phyloP scores from a whole-genome alignment of 2,329 filamentous ascomycete species.

The Scedosporium boydii region DNA sequence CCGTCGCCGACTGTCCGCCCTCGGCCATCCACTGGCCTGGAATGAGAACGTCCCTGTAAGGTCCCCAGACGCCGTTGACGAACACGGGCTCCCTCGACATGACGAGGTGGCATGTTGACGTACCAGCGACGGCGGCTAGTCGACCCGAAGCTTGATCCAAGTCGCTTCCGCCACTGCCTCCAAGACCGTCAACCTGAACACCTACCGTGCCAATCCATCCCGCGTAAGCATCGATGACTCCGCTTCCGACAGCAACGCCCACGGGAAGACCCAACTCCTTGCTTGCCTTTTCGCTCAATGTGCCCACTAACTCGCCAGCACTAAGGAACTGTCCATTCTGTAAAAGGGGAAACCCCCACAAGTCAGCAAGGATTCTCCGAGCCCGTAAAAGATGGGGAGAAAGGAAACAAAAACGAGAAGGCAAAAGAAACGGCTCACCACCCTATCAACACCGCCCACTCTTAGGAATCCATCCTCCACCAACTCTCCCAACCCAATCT shows the following conservation, averaged over 20 bases:
- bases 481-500: conserved; percentile 80
- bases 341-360: background rate
- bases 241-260: conserved; percentile 87
- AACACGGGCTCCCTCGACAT: conserved; percentile 93
- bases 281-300: conserved; percentile 74
- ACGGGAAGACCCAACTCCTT: conserved; percentile 72
- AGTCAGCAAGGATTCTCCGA: background rate
- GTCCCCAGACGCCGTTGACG: conserved; percentile 92
- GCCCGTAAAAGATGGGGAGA: too few relatives aligned
- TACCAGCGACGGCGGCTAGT: conserved; percentile 88
- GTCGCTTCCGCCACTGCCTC: conserved; percentile 46
- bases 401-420: conserved; percentile 5
- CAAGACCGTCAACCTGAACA: conserved; percentile 71
- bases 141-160: conserved; percentile 88
- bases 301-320: conserved; percentile 83
- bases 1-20: conserved; percentile 91
- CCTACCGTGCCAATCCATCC: conserved; percentile 99
- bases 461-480: conserved; percentile 80
- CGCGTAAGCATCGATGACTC: conserved; percentile 96
- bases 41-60: conserved; percentile 87
- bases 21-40: conserved; percentile 95
- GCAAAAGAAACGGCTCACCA: conserved; percentile 56
- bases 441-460: conserved; percentile 87
- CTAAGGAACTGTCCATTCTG: conserved; percentile 89
- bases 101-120: conserved; percentile 92